Evolutionary conservation across 805 yeast genomes (phyloP), one percentile per base, ranked within the genome.

Genomic region (Myxozyma lipomycoides): DNA sequence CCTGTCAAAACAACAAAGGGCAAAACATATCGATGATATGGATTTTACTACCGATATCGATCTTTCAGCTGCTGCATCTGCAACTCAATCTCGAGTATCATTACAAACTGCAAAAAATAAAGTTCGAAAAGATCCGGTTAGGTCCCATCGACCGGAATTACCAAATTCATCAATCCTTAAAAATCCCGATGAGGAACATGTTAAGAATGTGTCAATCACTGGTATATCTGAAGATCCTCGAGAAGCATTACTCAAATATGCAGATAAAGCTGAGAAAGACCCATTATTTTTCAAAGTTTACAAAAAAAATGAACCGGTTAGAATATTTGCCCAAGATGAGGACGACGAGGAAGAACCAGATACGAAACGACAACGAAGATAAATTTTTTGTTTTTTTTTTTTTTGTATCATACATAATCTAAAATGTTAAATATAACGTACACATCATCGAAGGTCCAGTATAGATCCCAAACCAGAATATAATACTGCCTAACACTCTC

Each of bases 381-480:
- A 28, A 28, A 28, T 15, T 28, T 28, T 10, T 28, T 15, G n/a
- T n/a, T n/a, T n/a, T n/a, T n/a, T n/a, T n/a, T n/a, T n/a, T n/a
- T n/a, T n/a, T n/a, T 30, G 35, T 7, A 36, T 9, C 17, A 36
- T 12, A 36, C 17, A 18, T 17, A 40, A 10, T 15, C 39, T 70
- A 89, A 61, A 85, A 87, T 3, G 89, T 80, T 52, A 93, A 71
- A 63, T 91, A 91, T 56, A 88, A 71, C 0, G 95, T 79, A 65
- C 95, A 86, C 73, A 90, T 79, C 62, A 93, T 68, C 52, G 95
- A 82, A 6, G 98, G 98, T 1, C 96, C 96, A 6, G 84, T 75
- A 42, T 87, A 82, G 48, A 93, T 83, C 5, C 98, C 97, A 44
- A 87, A 64, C 98, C 98, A 91, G 68, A 93, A 93, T 19, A 87